phyloP scores from a whole-genome alignment of 129 eudicot genomes.

The Chrysanthemum lavandulifolium region DNA sequence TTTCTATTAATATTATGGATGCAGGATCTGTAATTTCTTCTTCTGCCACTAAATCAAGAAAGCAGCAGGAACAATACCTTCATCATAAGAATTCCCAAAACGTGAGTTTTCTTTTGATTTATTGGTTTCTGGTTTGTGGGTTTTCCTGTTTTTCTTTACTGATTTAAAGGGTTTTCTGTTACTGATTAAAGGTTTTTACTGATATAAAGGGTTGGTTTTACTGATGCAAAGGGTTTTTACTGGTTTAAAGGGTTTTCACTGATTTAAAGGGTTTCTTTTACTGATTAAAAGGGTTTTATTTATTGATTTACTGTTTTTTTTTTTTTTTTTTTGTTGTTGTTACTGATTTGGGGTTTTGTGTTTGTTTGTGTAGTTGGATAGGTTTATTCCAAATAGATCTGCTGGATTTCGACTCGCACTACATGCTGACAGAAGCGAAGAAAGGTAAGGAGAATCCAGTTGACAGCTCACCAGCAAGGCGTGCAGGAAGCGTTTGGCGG shows the following conservation, averaged over 20 bases:
- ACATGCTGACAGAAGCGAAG: slow-evolving; percentile 78
- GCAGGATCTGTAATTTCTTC: slow-evolving; percentile 53
- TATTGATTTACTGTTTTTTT: neutral
- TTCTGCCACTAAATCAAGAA: slow-evolving; percentile 46
- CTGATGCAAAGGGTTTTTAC: neutral
- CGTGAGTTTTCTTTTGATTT: slow-evolving; percentile 26
- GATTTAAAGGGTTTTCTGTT: neutral
- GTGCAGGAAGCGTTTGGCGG: slow-evolving; percentile 79
- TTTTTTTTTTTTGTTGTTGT: too few species aligned
- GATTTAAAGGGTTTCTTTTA: too few species aligned
- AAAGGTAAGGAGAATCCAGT: slow-evolving; percentile 88
- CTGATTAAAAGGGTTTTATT: neutral
- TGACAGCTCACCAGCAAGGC: slow-evolving; percentile 72
- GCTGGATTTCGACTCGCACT: slow-evolving; percentile 94
- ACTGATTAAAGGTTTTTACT: too few species aligned
- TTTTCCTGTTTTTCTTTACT: neutral
- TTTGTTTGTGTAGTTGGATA: slow-evolving; percentile 67
- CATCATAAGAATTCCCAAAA: slow-evolving; percentile 63
- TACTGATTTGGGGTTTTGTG: neutral
- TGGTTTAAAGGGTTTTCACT: too few species aligned
- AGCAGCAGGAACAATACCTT: slow-evolving; percentile 66
- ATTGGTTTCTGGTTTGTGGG: neutral
- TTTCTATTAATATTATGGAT: slow-evolving; percentile 57
- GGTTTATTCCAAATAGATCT: slow-evolving; percentile 89
- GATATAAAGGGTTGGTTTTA: neutral